A percentile compares a stretch with the other conserved stretches of the same genome.
These are phyloP conservation scores for Insectozyma bohioensis DNA, from an alignment of 1,139 yeast genomes.

Conservation along the genomic window DNA sequence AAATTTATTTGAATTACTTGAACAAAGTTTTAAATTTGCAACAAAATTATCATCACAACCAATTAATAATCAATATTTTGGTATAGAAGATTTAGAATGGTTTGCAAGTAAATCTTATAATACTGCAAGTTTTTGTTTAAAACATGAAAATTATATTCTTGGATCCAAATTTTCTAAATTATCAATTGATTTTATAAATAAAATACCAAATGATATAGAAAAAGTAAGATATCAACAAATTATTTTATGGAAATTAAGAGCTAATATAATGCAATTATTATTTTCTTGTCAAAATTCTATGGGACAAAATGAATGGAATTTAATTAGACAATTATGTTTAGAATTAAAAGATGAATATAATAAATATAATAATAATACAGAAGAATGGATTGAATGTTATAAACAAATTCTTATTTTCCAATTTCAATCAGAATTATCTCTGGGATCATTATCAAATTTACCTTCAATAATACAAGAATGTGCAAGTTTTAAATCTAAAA, in stretches of 20 bases:
- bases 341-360: conserved; percentile 7
- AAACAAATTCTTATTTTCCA: conserved; percentile 3
- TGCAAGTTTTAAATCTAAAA: conserved; percentile 5
- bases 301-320: conserved; percentile 9
- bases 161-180: no score
- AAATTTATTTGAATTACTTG: conserved; percentile 8
- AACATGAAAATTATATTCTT: no score
- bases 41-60: conserved; percentile 3
- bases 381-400: conserved; percentile 10
- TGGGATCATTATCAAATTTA: conserved; percentile 11
- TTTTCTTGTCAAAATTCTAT: conserved; percentile 4
- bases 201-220: conserved; percentile 8
- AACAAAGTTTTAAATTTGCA: conserved; percentile 11
- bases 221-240: conserved; percentile 5
- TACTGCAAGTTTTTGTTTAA: conserved; percentile 14
- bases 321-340: conserved; percentile 10
- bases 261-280: conserved; percentile 8
- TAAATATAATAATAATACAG: background rate
- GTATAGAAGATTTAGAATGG: conserved; percentile 19
- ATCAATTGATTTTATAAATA: conserved; percentile 7
- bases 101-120: conserved; percentile 19
- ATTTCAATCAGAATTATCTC: conserved; percentile 14
- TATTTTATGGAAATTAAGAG: conserved; percentile 13
- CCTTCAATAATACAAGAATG: conserved; percentile 8
- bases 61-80: conserved; percentile 5